These are phyloP conservation scores for Ottelia alismoides DNA, from an alignment of 106 monocot species.

Conservation along the genomic window DNA sequence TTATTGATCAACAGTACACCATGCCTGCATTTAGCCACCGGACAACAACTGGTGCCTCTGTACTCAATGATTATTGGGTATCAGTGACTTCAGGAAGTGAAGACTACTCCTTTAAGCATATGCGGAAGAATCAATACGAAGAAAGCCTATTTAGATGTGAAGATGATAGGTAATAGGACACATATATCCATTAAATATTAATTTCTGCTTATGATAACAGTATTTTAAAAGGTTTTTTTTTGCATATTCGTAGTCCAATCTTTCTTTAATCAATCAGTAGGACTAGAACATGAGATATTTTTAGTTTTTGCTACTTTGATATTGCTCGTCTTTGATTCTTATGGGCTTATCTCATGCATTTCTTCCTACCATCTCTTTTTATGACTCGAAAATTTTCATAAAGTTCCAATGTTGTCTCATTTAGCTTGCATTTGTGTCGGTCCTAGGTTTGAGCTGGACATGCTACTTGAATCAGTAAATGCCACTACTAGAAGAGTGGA, in stretches of 20 bases:
- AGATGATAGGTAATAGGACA: conserved; percentile 82
- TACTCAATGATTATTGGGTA: conserved; percentile 95
- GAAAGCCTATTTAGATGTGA: conserved; percentile 98
- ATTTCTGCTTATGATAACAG: too few relatives aligned
- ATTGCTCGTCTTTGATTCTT: too few relatives aligned
- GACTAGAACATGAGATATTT: too few relatives aligned
- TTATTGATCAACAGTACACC: conserved; percentile 40
- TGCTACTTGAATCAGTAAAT: conserved; percentile 83
- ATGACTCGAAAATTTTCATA: too few relatives aligned
- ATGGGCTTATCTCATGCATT: too few relatives aligned
- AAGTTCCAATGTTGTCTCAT: background rate
- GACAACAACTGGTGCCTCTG: conserved; percentile 54
- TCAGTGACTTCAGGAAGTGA: conserved; percentile 97
- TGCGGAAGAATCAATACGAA: conserved; percentile 97
- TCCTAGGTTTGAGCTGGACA: conserved; percentile 76
- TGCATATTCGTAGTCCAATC: too few relatives aligned
- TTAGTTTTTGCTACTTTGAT: too few relatives aligned
- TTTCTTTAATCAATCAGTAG: too few relatives aligned
- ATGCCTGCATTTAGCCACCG: conserved; percentile 74
- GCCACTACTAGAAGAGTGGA: conserved; percentile 60
- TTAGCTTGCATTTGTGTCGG: background rate
- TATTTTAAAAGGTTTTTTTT: too few relatives aligned
- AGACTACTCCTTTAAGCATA: conserved; percentile 98
- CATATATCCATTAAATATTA: too few relatives aligned
- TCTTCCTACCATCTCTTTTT: too few relatives aligned